Conservation (phyloP, 1,284 basidiomycete genomes). For the Neotropicomus parvogracilis region DNA sequence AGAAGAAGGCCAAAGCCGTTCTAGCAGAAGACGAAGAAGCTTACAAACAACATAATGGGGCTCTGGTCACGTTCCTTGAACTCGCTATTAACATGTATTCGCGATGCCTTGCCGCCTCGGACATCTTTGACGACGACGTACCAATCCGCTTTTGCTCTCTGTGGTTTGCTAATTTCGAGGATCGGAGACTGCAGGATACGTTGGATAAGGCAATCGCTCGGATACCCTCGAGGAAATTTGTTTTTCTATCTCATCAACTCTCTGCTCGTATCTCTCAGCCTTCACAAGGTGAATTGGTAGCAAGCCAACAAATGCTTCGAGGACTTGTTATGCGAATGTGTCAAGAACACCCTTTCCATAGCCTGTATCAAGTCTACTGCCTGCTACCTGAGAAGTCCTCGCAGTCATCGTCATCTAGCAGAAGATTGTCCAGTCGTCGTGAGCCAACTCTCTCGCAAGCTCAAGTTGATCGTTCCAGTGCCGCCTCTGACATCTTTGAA, state of each 20-base stretch:
- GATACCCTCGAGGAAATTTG: slow-evolving; percentile 87
- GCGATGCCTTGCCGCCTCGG: slow-evolving; percentile 63
- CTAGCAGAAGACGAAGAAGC: slow-evolving; percentile 59
- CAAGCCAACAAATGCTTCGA: slow-evolving; percentile 65
- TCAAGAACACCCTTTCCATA: slow-evolving; percentile 91
- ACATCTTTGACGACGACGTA: slow-evolving; percentile 73
- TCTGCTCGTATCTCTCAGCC: slow-evolving; percentile 74
- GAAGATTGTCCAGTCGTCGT: slow-evolving; percentile 43
- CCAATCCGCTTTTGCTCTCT: slow-evolving; percentile 83
- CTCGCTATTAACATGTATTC: slow-evolving; percentile 85
- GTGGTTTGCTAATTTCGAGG: slow-evolving; percentile 85
- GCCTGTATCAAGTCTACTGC: slow-evolving; percentile 86
- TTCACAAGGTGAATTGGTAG: slow-evolving; percentile 30
- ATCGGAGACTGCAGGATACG: slow-evolving; percentile 49
- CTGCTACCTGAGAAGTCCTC: slow-evolving; percentile 42
- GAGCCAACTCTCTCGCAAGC: slow-evolving; percentile 35
- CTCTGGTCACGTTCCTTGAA: slow-evolving; percentile 63
- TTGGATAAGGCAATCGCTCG: slow-evolving; percentile 51
- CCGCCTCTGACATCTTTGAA: slow-evolving; percentile 70
- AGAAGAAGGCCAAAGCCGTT: slow-evolving; percentile 38
- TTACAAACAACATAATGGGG: slow-evolving; percentile 56
- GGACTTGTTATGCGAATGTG: slow-evolving; percentile 74
- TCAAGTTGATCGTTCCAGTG: slow-evolving; percentile 52
- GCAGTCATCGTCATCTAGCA: slow-evolving; percentile 21
- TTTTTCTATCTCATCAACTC: slow-evolving; percentile 90